Evolutionary conservation across 352 stramenopile genomes (phyloP).

Genomic region (Thraustotheca clavata): DNA sequence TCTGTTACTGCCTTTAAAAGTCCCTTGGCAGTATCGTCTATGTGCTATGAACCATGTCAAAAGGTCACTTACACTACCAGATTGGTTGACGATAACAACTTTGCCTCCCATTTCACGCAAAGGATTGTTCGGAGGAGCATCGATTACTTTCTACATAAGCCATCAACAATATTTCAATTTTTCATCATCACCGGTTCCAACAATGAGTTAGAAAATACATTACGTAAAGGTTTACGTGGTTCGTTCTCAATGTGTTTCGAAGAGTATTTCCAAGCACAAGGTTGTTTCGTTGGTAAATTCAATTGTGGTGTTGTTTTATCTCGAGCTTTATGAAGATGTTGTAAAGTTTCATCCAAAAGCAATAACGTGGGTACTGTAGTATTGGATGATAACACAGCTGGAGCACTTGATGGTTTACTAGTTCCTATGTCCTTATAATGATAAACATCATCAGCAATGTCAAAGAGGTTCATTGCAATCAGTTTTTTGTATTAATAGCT

Average conservation of each 20-base stretch:
- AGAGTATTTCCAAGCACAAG: conserved; percentile 18
- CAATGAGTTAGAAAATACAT: conserved; percentile 6
- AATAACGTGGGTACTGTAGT: conserved; percentile 15
- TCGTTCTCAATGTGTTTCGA: not conserved
- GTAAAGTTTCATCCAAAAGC: conserved; percentile 13
- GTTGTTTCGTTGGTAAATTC: no score
- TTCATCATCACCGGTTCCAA: no score
- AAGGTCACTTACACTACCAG: no score
- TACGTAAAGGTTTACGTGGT: conserved; percentile 1
- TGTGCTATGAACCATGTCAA: no score
- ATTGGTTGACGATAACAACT: no score
- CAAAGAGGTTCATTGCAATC: conserved; percentile 9
- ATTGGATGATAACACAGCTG: not conserved
- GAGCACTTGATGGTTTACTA: not conserved
- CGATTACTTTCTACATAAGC: no score
- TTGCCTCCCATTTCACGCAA: no score
- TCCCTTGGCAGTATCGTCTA: not conserved
- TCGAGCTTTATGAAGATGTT: conserved; percentile 6
- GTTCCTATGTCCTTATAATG: not conserved
- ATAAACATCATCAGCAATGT: conserved; percentile 15
- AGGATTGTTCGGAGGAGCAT: no score
- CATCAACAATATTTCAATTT: no score
- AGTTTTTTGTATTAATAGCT: not conserved
- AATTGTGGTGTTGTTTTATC: not conserved
- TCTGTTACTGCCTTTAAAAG: not conserved